These are phyloP conservation scores for Yamadazyma diddensiae DNA, from an alignment of 1,139 yeast species.

Conservation along the genomic window DNA sequence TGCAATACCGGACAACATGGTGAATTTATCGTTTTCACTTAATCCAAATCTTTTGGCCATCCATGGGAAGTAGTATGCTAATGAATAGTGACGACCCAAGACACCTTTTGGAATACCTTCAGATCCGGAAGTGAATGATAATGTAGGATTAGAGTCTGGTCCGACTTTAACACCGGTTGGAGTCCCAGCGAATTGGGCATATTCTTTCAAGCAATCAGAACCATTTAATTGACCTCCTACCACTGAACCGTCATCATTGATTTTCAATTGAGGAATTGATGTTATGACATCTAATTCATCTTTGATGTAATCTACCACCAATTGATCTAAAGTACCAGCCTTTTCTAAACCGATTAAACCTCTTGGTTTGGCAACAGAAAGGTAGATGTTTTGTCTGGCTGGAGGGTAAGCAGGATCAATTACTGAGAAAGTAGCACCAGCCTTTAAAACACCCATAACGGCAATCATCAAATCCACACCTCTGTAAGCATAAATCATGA, in stretches of 20 bases:
- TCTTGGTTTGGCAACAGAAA: conserved; percentile 88
- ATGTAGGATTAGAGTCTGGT: conserved; percentile 95
- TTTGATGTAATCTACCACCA: conserved; percentile 73
- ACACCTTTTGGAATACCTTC: conserved; percentile 99
- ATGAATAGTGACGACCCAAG: conserved; percentile 92
- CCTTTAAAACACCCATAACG: conserved; percentile 95
- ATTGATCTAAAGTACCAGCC: conserved; percentile 77
- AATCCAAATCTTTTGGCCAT: conserved; percentile 85
- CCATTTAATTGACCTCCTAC: conserved; percentile 50
- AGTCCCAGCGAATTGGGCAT: conserved; percentile 43
- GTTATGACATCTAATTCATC: conserved; percentile 70
- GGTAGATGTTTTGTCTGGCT: conserved; percentile 89
- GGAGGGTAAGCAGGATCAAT: conserved; percentile 99
- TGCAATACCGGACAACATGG: conserved; percentile 98
- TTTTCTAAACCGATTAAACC: conserved; percentile 87
- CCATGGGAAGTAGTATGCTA: conserved; percentile 98
- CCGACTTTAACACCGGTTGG: conserved; percentile 93
- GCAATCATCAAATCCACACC: conserved; percentile 97
- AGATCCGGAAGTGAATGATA: conserved; percentile 96
- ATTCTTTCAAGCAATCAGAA: conserved; percentile 51
- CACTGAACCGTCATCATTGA: conserved; percentile 74
- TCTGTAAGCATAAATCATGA: conserved; percentile 95
- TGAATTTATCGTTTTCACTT: conserved; percentile 78
- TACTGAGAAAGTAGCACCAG: conserved; percentile 98
- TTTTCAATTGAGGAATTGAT: conserved; percentile 71